These are phyloP conservation scores for Parascedosporium putredinis DNA, from an alignment of 2,329 filamentous ascomycete species.

Conservation along the genomic window DNA sequence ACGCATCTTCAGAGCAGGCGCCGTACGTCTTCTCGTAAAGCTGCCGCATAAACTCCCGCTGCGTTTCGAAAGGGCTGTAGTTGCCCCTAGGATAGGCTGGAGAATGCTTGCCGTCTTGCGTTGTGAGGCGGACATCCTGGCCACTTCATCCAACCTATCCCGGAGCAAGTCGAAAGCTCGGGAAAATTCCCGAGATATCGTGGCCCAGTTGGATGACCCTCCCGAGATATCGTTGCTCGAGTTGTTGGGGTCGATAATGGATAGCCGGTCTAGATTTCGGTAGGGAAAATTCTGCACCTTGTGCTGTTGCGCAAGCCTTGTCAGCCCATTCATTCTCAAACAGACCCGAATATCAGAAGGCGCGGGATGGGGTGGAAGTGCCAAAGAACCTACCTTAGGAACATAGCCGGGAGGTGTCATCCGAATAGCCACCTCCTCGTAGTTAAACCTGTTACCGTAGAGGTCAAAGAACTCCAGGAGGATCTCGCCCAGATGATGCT, in stretches of 20 bases:
- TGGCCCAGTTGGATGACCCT: slow-evolving; percentile 60
- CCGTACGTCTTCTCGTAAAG: neutral
- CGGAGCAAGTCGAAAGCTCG: slow-evolving; percentile 49
- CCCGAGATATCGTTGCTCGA: slow-evolving; percentile 79
- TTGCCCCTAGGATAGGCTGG: slow-evolving; percentile 12
- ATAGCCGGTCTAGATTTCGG: slow-evolving; percentile 57
- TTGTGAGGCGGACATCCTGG: slow-evolving; percentile 16
- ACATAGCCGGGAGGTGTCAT: slow-evolving; percentile 66
- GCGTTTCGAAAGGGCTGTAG: slow-evolving; percentile 11
- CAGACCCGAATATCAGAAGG: no score
- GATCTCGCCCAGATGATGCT: slow-evolving; percentile 66
- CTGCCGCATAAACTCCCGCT: slow-evolving; percentile 8
- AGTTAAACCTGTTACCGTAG: slow-evolving; percentile 76
- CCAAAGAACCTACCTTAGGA: slow-evolving; percentile 51
- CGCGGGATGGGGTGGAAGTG: neutral
- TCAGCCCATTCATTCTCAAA: slow-evolving; percentile 9
- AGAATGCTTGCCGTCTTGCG: slow-evolving; percentile 8
- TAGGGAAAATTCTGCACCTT: slow-evolving; percentile 38
- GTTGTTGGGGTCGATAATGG: slow-evolving; percentile 88
- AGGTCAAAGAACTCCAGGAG: slow-evolving; percentile 82
- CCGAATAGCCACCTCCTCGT: slow-evolving; percentile 58
- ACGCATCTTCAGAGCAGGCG: neutral
- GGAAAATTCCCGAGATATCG: slow-evolving; percentile 61
- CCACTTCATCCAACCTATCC: slow-evolving; percentile 45
- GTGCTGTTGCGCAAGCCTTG: slow-evolving; percentile 21